Evolutionary conservation across 148 eudicot genomes (phyloP).

Genomic region (Vaccinium myrtillus): DNA sequence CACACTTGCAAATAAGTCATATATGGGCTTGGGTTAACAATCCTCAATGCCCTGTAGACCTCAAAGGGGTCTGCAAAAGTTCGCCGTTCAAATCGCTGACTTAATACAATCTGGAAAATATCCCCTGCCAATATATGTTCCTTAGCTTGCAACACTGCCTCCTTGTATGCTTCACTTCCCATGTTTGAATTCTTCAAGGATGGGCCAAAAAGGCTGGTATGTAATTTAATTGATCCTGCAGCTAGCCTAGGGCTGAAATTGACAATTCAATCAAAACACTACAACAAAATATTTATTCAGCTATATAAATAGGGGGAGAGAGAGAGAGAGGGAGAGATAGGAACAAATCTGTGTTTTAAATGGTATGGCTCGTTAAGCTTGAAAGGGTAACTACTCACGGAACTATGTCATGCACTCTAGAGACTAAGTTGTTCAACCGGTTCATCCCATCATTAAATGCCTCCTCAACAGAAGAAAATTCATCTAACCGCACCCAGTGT

Average conservation of each 20-base stretch:
- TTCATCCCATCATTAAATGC: conserved; percentile 74
- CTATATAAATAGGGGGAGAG: background rate
- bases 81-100: conserved; percentile 94
- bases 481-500: conserved; percentile 90
- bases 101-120: conserved; percentile 92
- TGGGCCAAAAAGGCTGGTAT: conserved; percentile 72
- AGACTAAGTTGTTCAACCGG: conserved; percentile 56
- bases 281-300: conserved; percentile 9
- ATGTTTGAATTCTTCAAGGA: conserved; percentile 71
- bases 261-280: conserved; percentile 14
- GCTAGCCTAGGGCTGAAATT: conserved; percentile 76
- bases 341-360: conserved; percentile 10
- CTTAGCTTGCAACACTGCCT: conserved; percentile 87
- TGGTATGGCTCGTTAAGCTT: background rate
- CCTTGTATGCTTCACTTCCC: conserved; percentile 73
- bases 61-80: conserved; percentile 99
- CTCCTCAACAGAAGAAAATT: conserved; percentile 70
- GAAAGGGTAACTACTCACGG: conserved; percentile 52
- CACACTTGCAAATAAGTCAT: conserved; percentile 91
- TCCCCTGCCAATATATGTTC: conserved; percentile 98
- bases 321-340: too few species aligned
- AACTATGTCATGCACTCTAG: conserved; percentile 74
- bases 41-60: conserved; percentile 93
- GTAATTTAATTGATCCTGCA: conserved; percentile 75
- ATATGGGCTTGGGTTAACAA: conserved; percentile 98